phyloP scores from a whole-genome alignment of 1,284 basidiomycete species.

The Pyrrhoderma noxium region DNA sequence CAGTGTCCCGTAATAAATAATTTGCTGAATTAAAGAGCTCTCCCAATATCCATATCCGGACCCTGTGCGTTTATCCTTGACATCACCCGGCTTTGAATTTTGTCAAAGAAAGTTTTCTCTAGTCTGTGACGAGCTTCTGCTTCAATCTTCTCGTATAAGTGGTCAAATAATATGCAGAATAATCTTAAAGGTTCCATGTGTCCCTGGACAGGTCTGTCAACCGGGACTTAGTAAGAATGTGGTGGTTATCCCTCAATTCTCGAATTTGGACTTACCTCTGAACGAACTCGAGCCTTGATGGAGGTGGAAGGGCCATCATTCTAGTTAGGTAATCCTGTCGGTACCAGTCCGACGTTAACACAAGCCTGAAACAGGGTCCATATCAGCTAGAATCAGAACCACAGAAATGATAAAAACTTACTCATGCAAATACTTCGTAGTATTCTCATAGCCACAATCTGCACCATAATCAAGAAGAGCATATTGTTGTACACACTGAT shows the following conservation, averaged over 20 bases:
- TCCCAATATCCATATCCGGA: slow-evolving; percentile 3
- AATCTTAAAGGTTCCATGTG: slow-evolving; percentile 10
- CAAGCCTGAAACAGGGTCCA: neutral
- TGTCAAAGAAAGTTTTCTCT: slow-evolving; percentile 9
- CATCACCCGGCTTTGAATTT: slow-evolving; percentile 12
- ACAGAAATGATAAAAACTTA: neutral
- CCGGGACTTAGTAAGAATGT: neutral
- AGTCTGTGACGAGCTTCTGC: slow-evolving; percentile 2
- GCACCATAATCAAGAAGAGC: slow-evolving; percentile 15
- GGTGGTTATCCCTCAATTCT: neutral
- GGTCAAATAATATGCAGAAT: slow-evolving; percentile 16
- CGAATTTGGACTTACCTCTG: slow-evolving; percentile 6
- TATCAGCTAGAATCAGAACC: neutral
- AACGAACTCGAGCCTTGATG: slow-evolving; percentile 10
- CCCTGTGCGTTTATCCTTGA: neutral
- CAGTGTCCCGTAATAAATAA: too few relatives aligned
- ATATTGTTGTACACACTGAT: slow-evolving; percentile 16
- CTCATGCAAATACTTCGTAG: slow-evolving; percentile 14
- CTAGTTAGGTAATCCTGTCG: slow-evolving; percentile 9
- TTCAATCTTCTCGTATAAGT: slow-evolving; percentile 16
- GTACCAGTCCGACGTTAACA: slow-evolving; percentile 12
- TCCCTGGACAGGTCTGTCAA: slow-evolving; percentile 8
- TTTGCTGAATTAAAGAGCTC: neutral
- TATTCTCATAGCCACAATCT: slow-evolving; percentile 12
- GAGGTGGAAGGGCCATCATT: slow-evolving; percentile 8